Percentiles rank a stretch among this genome's conserved stretches.
Evolutionary conservation across 208 protist species (phyloP).

Genomic region (Leptomonas pyrrhocoris): DNA sequence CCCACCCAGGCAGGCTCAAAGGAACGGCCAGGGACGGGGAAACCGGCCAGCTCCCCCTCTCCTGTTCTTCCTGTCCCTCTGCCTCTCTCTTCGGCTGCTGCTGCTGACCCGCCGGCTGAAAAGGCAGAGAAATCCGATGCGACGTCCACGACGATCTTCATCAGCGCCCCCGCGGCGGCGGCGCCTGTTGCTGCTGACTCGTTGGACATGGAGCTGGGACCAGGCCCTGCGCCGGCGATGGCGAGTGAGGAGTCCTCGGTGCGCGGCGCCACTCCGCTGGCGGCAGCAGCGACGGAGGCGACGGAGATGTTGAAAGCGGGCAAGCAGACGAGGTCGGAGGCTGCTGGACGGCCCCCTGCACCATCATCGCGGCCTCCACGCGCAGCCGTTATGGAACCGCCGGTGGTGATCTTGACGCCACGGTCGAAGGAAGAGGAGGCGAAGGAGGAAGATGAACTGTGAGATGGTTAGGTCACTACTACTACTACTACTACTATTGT

Average conservation of each 20-base stretch:
- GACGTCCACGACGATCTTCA: neutral
- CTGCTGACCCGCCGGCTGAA: neutral
- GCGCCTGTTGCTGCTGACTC: neutral
- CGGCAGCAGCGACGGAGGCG: neutral
- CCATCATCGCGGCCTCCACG: neutral
- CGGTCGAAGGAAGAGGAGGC: neutral
- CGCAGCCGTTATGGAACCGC: neutral
- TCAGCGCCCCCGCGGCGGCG: neutral
- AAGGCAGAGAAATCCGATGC: neutral
- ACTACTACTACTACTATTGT: no score
- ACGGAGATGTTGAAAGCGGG: neutral
- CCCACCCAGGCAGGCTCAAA: neutral
- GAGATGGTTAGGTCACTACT: no score
- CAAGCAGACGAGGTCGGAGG: neutral
- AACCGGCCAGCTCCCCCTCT: neutral
- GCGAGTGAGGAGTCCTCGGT: conserved; percentile 11
- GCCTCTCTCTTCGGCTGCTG: no score
- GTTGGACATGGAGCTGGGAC: neutral
- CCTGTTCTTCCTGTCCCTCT: neutral
- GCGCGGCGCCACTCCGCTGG: conserved; percentile 5
- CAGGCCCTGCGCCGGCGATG: neutral
- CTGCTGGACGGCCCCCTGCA: neutral
- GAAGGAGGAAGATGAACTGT: neutral
- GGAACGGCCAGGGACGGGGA: conserved; percentile 15
- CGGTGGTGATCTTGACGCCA: conserved; percentile 9